A percentile compares a stretch with the other conserved stretches of the same genome.
Evolutionary conservation across 2,329 filamentous ascomycete genomes (phyloP).

Genomic region (Dendryphion nanum): DNA sequence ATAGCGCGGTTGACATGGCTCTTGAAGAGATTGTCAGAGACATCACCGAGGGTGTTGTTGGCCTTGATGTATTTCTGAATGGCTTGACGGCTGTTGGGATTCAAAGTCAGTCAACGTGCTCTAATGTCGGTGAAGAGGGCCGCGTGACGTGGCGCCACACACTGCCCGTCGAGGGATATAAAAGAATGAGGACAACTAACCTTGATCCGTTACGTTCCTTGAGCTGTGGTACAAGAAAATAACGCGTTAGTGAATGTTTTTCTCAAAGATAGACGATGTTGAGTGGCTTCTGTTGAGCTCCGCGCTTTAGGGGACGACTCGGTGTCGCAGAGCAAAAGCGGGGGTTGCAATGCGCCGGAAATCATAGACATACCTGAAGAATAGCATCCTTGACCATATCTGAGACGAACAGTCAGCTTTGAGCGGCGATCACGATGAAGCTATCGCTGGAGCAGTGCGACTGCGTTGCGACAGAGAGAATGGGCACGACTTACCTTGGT

Average conservation of each 20-base stretch:
- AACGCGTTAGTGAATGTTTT: constrained; percentile 48
- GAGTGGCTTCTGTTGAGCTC: constrained; percentile 17
- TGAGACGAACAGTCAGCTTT: constrained; percentile 54
- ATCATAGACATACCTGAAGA: constrained; percentile 63
- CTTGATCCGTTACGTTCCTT: constrained; percentile 70
- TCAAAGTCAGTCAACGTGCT: constrained; percentile 33
- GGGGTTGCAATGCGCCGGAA: constrained; percentile 48
- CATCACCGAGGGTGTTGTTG: constrained; percentile 64
- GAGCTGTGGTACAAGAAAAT: constrained; percentile 51
- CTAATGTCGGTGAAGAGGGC: constrained; percentile 15
- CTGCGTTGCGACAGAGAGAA: constrained; percentile 44
- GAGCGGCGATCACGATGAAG: constrained; percentile 50
- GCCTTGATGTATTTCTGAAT: constrained; percentile 73
- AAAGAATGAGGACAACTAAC: constrained; percentile 54
- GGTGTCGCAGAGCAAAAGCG: constrained; percentile 34
- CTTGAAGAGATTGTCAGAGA: constrained; percentile 60
- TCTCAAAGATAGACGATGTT: constrained; percentile 5
- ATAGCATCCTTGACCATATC: constrained; percentile 75
- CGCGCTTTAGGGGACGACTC: constrained; percentile 21
- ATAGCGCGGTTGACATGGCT: constrained; percentile 84
- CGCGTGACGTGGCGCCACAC: constrained; percentile 27
- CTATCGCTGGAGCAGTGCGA: constrained; percentile 43
- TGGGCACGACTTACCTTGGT: constrained; percentile 58
- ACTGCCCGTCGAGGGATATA: constrained; percentile 21
- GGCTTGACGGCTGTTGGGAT: constrained; percentile 59